Base-by-base conservation (phyloP, 345 rosid species). In the Aquilaria malaccensis region DNA sequence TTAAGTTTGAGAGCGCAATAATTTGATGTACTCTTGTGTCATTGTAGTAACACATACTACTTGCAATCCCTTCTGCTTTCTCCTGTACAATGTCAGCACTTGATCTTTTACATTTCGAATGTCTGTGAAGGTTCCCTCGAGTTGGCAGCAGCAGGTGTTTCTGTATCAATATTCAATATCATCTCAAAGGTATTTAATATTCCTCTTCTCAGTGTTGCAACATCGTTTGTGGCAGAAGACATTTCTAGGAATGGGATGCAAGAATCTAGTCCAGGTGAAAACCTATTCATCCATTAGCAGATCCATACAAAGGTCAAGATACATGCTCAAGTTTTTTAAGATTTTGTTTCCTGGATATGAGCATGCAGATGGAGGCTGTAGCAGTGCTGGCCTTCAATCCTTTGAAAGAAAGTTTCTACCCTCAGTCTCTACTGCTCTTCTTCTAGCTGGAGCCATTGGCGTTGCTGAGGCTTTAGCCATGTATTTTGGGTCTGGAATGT, bases 391-490 rank as follows among this genome's bases (percentile, higher is more conserved):
- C 15, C 43, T 61, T 33, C 57, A 59, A 67, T 58, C 57, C 48
- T 6, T 52, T 29, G 67, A 61, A 57, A 65, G 70, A 53, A 69
- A 65, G 74, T 50, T 45, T 32, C 67, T 74, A 31, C 70, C 71
- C n/a, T 74, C 77, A 6, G 73, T 74, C 67, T 69, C 77, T 47
- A 69, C 70, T n/a, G 73, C 73, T 49, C 69, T 74, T 29, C n/a
- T 74, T 65, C 61, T 69, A 50, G 74, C 77, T n/a, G 30, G 43
- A 47, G 58, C 67, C 48, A 74, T 74, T 30, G 77, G 77, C 11
- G 14, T 65, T 30, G 41, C 66, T 6, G 77, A 74, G 67, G 77
- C 77, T 56, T 60, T 74, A 45, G 70, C 70, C 3, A 74, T 69
- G 77, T 69, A 52, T 33, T n/a, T 74, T 45, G 77, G 77, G 48